phyloP scores from a whole-genome alignment of 1,139 yeast species.

The Yamadazyma kanchanaburiensis region DNA sequence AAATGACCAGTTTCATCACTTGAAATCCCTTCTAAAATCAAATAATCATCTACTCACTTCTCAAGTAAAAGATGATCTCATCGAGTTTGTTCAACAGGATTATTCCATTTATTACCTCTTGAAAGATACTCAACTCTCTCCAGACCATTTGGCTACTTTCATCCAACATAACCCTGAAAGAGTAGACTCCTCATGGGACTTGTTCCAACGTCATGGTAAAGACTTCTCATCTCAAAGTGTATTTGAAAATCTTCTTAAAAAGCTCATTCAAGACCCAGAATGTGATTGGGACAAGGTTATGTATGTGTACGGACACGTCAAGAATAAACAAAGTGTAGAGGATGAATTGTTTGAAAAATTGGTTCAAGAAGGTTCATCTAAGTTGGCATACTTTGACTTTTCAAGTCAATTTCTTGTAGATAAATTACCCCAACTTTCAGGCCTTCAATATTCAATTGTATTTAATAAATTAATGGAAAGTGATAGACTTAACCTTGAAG shows the following conservation, averaged over 20 bases:
- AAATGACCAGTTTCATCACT: slow-evolving; percentile 11
- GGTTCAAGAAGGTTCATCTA: slow-evolving; percentile 5
- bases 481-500: slow-evolving; percentile 5
- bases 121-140: slow-evolving; percentile 16
- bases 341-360: slow-evolving; percentile 10
- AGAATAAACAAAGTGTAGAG: slow-evolving; percentile 2
- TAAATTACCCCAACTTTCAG: slow-evolving; percentile 4
- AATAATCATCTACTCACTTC: slow-evolving; percentile 9
- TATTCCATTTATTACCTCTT: slow-evolving; percentile 32
- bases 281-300: slow-evolving; percentile 12
- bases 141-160: slow-evolving; percentile 20
- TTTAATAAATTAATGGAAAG: slow-evolving; percentile 8
- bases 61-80: slow-evolving; percentile 8
- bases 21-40: slow-evolving; percentile 8
- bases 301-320: slow-evolving; percentile 6
- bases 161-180: slow-evolving; percentile 40
- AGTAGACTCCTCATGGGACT: slow-evolving; percentile 33
- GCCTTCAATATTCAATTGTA: slow-evolving; percentile 9
- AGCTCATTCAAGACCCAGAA: slow-evolving; percentile 6
- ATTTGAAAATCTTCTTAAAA: slow-evolving; percentile 6
- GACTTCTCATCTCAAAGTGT: slow-evolving; percentile 5
- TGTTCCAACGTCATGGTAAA: slow-evolving; percentile 23
- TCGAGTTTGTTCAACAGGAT: slow-evolving; percentile 14
- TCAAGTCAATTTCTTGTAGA: slow-evolving; percentile 4
- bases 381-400: slow-evolving; percentile 10